Conservation (phyloP, 139 green algal species). For the Coelastrella sp. region DNA sequence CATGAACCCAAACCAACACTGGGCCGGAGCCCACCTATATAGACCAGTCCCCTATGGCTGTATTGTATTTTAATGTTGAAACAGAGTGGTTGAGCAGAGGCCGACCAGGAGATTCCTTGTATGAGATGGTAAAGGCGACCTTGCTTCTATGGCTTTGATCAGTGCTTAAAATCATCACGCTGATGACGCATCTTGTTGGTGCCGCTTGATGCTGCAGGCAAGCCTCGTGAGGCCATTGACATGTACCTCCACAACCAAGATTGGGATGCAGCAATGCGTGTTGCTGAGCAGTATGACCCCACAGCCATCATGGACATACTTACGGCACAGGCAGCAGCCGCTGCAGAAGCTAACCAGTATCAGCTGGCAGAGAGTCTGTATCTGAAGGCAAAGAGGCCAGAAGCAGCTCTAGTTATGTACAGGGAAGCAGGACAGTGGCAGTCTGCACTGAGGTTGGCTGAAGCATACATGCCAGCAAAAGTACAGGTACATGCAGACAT, state of each 20-base stretch:
- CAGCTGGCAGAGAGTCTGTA: conserved; percentile 71
- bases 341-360: conserved; percentile 41
- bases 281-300: conserved; percentile 80
- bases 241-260: conserved; percentile 86
- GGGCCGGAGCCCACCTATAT: no score
- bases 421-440: conserved; percentile 72
- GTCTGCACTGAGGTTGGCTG: conserved; percentile 83
- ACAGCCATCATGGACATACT: conserved; percentile 70
- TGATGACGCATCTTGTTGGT: no score
- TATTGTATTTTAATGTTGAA: no score
- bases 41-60: no score
- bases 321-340: conserved; percentile 58
- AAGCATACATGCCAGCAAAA: conserved; percentile 82
- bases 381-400: conserved; percentile 78
- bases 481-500: no score
- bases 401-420: conserved; percentile 87
- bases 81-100: no score
- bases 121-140: no score
- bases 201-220: conserved; percentile 47
- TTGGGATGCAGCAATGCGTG: conserved; percentile 76
- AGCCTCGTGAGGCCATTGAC: conserved; percentile 86
- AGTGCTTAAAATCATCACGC: no score
- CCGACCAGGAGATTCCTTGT: no score
- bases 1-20: no score
- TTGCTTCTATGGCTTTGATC: no score